Percentiles rank a stretch among this genome's conserved stretches.
phyloP scores from a whole-genome alignment of 306 rosid genomes.

The Aeschynomene evenia region DNA sequence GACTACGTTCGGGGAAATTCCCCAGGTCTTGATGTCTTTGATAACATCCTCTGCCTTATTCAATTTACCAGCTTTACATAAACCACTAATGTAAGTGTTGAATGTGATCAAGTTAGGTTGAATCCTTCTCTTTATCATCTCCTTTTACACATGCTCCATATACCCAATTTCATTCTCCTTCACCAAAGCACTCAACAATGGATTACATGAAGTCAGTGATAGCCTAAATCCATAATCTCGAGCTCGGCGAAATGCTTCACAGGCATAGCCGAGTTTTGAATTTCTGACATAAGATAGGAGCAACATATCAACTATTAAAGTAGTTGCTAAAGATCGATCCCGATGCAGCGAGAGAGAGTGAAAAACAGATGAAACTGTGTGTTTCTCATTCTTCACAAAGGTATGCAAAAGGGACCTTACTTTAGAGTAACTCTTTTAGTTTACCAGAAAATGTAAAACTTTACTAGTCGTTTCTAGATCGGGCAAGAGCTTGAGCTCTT shows the following conservation, averaged over 20 bases:
- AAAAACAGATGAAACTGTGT: constrained; percentile 54
- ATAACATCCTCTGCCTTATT: constrained; percentile 66
- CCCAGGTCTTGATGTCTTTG: constrained; percentile 82
- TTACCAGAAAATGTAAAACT: constrained; percentile 52
- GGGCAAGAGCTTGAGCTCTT: constrained; percentile 43
- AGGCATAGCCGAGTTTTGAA: constrained; percentile 38
- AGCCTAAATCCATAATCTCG: constrained; percentile 60
- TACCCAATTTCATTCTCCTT: constrained; percentile 47
- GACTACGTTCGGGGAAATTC: constrained; percentile 58
- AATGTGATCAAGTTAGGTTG: constrained; percentile 58
- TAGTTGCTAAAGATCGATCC: constrained; percentile 36
- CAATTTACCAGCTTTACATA: constrained; percentile 85
- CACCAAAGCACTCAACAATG: constrained; percentile 62
- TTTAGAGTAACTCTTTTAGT: constrained; percentile 51
- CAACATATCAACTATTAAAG: constrained; percentile 57
- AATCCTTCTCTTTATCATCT: constrained; percentile 62
- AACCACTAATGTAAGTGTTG: constrained; percentile 65
- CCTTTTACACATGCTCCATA: constrained; percentile 58
- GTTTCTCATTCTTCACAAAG: constrained; percentile 52
- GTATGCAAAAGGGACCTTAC: constrained; percentile 56
- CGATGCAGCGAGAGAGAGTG: constrained; percentile 41
- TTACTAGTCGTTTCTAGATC: constrained; percentile 52
- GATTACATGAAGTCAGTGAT: constrained; percentile 56
- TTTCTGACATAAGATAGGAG: constrained; percentile 59
- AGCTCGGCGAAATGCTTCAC: constrained; percentile 62